Evolutionary conservation across 768 basidiomycete genomes (phyloP).

Genomic region (Rhizopogon vesiculosus): DNA sequence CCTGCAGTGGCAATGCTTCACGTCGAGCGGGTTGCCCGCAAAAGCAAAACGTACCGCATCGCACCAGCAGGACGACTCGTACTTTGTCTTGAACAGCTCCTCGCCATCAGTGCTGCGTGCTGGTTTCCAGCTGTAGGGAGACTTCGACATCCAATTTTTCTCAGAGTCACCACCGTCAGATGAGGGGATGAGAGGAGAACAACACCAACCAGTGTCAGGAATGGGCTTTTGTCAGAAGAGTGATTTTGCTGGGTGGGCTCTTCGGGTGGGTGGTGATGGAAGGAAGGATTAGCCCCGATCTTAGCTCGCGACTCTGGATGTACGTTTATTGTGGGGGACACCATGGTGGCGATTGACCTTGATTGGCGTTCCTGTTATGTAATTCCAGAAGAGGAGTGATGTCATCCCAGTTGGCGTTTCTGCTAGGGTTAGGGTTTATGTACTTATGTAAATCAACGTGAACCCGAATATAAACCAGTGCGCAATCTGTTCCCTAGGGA

Average conservation of each 20-base stretch:
- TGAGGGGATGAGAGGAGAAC: background rate
- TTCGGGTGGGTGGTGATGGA: background rate
- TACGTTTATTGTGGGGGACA: background rate
- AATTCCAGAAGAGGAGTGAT: background rate
- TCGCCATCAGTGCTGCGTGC: constrained; percentile 11
- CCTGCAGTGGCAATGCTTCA: constrained; percentile 28
- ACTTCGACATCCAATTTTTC: constrained; percentile 23
- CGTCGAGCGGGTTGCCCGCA: constrained; percentile 27
- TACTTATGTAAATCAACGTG: background rate
- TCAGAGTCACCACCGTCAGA: constrained; percentile 18
- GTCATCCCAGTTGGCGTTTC: background rate
- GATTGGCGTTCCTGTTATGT: no score
- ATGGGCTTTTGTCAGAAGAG: background rate
- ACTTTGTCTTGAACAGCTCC: background rate
- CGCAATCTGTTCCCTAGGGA: no score
- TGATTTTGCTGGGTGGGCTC: background rate
- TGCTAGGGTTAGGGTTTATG: background rate
- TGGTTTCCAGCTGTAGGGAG: constrained; percentile 24
- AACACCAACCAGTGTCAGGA: constrained; percentile 1
- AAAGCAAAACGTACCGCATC: constrained; percentile 26
- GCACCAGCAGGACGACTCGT: constrained; percentile 26
- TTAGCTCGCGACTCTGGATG: background rate
- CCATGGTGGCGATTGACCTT: background rate
- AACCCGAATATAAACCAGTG: background rate
- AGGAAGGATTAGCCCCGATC: background rate